Percentiles rank a stretch among this genome's conserved stretches.
Evolutionary conservation across 2,329 filamentous ascomycete genomes (phyloP).

Genomic region (Calonectria naviculata): DNA sequence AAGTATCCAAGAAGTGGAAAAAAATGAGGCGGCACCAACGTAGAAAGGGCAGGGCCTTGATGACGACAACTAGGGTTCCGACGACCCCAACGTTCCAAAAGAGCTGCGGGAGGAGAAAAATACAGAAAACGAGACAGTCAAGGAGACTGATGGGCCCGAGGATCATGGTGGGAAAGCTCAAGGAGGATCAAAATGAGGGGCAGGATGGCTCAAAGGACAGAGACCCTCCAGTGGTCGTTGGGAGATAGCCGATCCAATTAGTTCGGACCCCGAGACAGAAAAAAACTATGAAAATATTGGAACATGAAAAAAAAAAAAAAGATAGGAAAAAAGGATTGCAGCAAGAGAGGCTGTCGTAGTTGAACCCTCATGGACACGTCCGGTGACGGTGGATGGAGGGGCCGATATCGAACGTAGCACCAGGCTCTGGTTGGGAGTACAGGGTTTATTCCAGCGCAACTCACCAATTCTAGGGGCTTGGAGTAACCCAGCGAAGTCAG

Average conservation of each 20-base stretch:
- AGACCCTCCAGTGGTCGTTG: background rate
- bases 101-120: conserved; percentile 78
- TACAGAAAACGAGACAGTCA: conserved; percentile 79
- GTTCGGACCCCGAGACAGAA: background rate
- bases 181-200: conserved; percentile 3
- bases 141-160: conserved; percentile 79
- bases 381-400: background rate
- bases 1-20: background rate
- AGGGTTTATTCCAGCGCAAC: background rate
- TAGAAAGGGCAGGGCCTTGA: conserved; percentile 77
- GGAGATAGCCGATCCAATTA: background rate
- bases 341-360: background rate
- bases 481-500: background rate
- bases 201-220: conserved; percentile 15
- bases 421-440: background rate
- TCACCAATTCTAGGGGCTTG: background rate
- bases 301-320: background rate
- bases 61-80: conserved; percentile 65
- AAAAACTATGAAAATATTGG: background rate
- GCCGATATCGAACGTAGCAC: background rate
- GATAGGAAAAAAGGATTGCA: background rate
- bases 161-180: conserved; percentile 67
- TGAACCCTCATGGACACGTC: background rate
- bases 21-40: conserved; percentile 56
- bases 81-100: conserved; percentile 74